phyloP scores from a whole-genome alignment of 1,284 basidiomycete species.

The Irpex sp. region DNA sequence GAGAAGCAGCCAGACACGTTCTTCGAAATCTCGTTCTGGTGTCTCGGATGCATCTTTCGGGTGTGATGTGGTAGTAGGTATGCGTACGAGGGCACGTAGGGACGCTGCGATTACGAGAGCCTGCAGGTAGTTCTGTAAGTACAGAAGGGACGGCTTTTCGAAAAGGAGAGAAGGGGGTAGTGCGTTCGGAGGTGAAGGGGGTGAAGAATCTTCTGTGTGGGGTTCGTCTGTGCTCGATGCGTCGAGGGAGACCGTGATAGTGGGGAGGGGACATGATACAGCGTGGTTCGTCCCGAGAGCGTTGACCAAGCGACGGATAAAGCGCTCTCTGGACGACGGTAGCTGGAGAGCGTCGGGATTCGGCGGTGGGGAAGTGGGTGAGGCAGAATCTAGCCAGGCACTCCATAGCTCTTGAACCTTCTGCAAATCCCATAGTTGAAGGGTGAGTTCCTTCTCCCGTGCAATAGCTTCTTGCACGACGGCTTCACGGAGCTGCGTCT shows the following conservation, averaged over 20 bases:
- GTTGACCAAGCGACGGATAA: slow-evolving; percentile 46
- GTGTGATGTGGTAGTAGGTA: slow-evolving; percentile 25
- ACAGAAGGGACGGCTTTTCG: slow-evolving; percentile 45
- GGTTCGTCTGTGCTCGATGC: background rate
- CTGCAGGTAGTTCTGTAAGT: slow-evolving; percentile 66
- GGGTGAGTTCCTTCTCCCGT: slow-evolving; percentile 49
- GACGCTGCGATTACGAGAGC: slow-evolving; percentile 64
- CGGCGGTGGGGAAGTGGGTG: slow-evolving; percentile 8
- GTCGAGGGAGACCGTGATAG: slow-evolving; percentile 15
- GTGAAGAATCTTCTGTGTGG: slow-evolving; percentile 6
- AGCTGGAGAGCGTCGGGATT: background rate
- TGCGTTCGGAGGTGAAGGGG: slow-evolving; percentile 26
- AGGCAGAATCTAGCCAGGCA: slow-evolving; percentile 33
- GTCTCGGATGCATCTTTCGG: slow-evolving; percentile 6
- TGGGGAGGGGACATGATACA: slow-evolving; percentile 41
- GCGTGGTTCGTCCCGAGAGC: slow-evolving; percentile 42
- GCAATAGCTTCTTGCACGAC: slow-evolving; percentile 47
- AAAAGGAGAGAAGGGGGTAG: slow-evolving; percentile 66
- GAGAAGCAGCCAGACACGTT: slow-evolving; percentile 63
- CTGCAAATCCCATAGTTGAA: slow-evolving; percentile 45
- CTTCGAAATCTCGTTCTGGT: slow-evolving; percentile 39
- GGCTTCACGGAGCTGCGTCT: slow-evolving; percentile 46
- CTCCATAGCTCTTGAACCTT: slow-evolving; percentile 34
- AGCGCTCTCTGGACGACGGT: slow-evolving; percentile 23
- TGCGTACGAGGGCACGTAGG: slow-evolving; percentile 49